Percentiles rank a stretch among this genome's conserved stretches.
Evolutionary conservation across 306 rosid genomes (phyloP).

Genomic region (Rosa chinensis): DNA sequence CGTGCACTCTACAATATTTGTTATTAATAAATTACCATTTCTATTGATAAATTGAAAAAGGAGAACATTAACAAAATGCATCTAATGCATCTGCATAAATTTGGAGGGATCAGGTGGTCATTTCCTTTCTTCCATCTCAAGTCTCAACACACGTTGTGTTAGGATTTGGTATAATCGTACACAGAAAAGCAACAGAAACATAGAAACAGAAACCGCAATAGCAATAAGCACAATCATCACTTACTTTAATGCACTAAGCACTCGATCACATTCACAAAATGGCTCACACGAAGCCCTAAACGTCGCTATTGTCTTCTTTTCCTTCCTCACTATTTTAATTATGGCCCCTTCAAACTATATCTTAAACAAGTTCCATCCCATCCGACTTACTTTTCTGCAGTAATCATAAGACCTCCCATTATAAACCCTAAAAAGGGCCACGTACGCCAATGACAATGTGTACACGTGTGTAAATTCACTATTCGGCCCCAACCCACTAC

Average conservation of each 20-base stretch:
- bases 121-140: not conserved
- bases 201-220: conserved; percentile 30
- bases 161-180: not conserved
- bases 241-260: conserved; percentile 32
- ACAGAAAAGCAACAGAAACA: not conserved
- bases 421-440: conserved; percentile 30
- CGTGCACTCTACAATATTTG: too few species aligned
- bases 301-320: conserved; percentile 22
- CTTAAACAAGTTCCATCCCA: conserved; percentile 24
- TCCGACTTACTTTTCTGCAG: conserved; percentile 27
- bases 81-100: too few species aligned
- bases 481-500: conserved; percentile 25
- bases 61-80: too few species aligned
- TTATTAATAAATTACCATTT: too few species aligned
- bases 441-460: conserved; percentile 12
- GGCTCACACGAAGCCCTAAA: conserved; percentile 29
- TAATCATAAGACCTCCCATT: conserved; percentile 43
- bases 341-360: conserved; percentile 6
- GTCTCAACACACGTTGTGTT: not conserved
- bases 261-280: conserved; percentile 17
- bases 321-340: not conserved
- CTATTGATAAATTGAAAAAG: too few species aligned
- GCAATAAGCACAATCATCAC: conserved; percentile 18
- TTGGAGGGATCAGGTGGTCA: too few species aligned
- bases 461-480: conserved; percentile 26